Conservation (phyloP, 106 monocot species). For the Platanthera guangdongensis region DNA sequence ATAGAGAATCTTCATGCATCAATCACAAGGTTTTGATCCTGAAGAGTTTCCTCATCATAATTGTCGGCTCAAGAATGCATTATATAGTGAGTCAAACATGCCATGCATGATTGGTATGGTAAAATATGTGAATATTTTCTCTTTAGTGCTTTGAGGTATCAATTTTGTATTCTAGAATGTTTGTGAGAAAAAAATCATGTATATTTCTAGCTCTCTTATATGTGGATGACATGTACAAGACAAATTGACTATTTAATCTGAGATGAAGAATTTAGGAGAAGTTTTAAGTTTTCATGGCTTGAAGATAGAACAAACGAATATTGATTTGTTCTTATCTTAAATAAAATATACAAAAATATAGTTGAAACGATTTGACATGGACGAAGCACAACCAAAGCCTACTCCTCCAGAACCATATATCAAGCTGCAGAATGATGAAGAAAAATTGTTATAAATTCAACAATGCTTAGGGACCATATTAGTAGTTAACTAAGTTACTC, state of each 20-base stretch:
- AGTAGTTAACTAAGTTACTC: neutral
- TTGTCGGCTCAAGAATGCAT: neutral
- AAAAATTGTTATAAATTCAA: neutral
- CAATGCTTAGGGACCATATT: neutral
- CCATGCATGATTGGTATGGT: neutral
- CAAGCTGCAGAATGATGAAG: neutral
- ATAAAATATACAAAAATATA: neutral
- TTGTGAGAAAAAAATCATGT: neutral
- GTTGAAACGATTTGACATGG: neutral
- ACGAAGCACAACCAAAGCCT: neutral
- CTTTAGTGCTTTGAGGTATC: neutral
- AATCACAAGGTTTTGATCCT: neutral
- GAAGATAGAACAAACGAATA: neutral
- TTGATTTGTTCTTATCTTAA: neutral
- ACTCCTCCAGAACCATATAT: neutral
- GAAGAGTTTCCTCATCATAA: neutral
- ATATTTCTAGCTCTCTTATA: neutral
- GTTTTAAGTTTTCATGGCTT: neutral
- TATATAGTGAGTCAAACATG: neutral
- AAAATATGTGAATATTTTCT: neutral
- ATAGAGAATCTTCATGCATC: neutral
- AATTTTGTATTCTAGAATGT: neutral
- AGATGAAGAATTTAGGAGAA: neutral
- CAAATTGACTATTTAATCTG: neutral
- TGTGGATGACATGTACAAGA: slow-evolving; percentile 2